Evolutionary conservation across 2,329 filamentous ascomycete genomes (phyloP).

Genomic region (Lecanicillium sp.): DNA sequence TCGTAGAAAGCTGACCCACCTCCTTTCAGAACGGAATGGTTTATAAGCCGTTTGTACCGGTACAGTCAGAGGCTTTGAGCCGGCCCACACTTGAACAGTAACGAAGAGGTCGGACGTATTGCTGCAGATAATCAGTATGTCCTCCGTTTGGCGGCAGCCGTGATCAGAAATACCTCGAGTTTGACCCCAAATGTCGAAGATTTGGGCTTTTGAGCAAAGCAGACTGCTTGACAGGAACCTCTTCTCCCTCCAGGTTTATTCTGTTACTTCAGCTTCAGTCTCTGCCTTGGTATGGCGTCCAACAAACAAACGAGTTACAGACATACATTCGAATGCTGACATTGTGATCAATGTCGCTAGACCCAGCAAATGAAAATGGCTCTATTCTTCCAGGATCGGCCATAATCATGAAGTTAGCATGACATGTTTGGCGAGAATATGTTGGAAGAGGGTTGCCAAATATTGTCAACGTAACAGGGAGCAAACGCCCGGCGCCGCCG

Average conservation of each 20-base stretch:
- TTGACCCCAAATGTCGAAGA: slow-evolving; percentile 80
- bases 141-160: neutral
- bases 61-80: slow-evolving; percentile 89
- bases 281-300: no score
- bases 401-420: slow-evolving; percentile 21
- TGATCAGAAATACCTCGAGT: slow-evolving; percentile 50
- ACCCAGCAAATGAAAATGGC: slow-evolving; percentile 90
- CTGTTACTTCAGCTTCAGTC: slow-evolving; percentile 18
- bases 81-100: slow-evolving; percentile 88
- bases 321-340: slow-evolving; percentile 58
- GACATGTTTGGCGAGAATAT: no score
- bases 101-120: slow-evolving; percentile 84
- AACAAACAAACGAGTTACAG: neutral
- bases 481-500: no score
- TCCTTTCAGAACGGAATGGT: slow-evolving; percentile 69
- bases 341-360: slow-evolving; percentile 71
- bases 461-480: no score
- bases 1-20: slow-evolving; percentile 25
- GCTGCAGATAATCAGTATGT: slow-evolving; percentile 44
- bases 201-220: slow-evolving; percentile 71
- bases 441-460: no score
- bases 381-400: slow-evolving; percentile 60
- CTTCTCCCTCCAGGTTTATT: slow-evolving; percentile 40
- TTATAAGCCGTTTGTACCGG: slow-evolving; percentile 91
- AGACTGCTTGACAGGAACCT: slow-evolving; percentile 42